Conservation (phyloP, 257 asterid genomes). For the Ligustrum vulgare region DNA sequence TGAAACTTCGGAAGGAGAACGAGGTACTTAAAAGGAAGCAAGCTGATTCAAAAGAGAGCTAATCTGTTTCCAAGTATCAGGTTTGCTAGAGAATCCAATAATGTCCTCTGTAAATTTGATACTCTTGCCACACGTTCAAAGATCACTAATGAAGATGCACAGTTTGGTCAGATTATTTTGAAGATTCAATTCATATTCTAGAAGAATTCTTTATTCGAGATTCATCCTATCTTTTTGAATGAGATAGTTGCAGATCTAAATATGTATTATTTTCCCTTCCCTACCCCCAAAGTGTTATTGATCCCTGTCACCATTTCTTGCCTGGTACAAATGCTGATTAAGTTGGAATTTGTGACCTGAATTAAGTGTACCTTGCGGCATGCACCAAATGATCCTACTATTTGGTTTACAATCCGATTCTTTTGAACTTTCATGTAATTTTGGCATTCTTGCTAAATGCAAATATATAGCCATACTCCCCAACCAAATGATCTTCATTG, state of each 20-base stretch:
- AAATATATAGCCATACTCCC: neutral
- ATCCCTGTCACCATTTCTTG: neutral
- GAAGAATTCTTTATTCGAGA: neutral
- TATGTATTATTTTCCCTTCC: no score
- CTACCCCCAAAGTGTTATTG: neutral
- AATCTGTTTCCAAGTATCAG: neutral
- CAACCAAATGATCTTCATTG: neutral
- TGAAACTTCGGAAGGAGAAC: slow-evolving; percentile 46
- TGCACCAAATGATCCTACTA: neutral
- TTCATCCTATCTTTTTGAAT: neutral
- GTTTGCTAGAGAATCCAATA: neutral
- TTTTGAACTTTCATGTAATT: no score
- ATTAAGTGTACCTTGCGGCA: neutral
- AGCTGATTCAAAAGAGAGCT: slow-evolving; percentile 5
- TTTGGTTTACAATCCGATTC: no score
- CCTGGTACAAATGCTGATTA: neutral
- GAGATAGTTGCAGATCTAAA: neutral
- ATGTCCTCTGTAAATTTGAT: neutral
- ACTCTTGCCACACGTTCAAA: neutral
- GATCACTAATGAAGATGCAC: neutral
- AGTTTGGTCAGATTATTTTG: neutral
- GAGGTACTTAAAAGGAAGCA: slow-evolving; percentile 40
- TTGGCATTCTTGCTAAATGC: no score
- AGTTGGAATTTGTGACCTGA: neutral
- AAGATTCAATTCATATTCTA: neutral